phyloP scores from a whole-genome alignment of 148 eudicot species.

The Chenopodium suecicum region DNA sequence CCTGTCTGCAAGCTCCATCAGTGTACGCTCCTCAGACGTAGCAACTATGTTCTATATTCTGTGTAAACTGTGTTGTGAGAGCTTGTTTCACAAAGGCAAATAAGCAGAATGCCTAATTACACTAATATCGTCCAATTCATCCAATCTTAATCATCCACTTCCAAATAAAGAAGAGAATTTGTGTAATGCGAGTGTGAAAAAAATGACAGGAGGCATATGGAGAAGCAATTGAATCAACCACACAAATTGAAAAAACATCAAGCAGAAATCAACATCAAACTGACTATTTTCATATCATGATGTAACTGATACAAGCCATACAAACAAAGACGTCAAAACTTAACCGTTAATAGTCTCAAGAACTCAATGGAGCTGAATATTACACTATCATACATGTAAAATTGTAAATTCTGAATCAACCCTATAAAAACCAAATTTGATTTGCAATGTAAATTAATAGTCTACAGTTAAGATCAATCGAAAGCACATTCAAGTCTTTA shows the following conservation, averaged over 20 bases:
- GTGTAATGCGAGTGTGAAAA: neutral
- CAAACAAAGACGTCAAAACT: neutral
- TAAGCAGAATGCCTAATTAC: neutral
- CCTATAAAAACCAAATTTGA: neutral
- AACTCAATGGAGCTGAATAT: no score
- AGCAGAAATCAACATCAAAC: neutral
- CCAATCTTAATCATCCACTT: neutral
- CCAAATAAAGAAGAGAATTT: neutral
- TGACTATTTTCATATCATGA: no score
- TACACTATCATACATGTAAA: neutral
- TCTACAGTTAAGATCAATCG: neutral
- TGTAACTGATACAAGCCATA: no score
- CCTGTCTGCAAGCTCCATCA: conserved; percentile 89
- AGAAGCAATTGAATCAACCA: neutral
- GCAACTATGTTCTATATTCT: neutral
- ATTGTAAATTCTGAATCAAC: neutral
- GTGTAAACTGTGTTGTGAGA: neutral
- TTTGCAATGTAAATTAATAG: neutral
- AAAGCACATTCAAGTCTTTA: neutral
- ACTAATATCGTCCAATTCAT: neutral
- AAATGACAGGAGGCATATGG: neutral
- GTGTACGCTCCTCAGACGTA: neutral
- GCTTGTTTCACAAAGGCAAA: neutral
- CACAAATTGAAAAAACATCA: neutral
- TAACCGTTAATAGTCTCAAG: neutral